Base-by-base conservation (phyloP, 768 basidiomycete genomes). In the Suillus spraguei region DNA sequence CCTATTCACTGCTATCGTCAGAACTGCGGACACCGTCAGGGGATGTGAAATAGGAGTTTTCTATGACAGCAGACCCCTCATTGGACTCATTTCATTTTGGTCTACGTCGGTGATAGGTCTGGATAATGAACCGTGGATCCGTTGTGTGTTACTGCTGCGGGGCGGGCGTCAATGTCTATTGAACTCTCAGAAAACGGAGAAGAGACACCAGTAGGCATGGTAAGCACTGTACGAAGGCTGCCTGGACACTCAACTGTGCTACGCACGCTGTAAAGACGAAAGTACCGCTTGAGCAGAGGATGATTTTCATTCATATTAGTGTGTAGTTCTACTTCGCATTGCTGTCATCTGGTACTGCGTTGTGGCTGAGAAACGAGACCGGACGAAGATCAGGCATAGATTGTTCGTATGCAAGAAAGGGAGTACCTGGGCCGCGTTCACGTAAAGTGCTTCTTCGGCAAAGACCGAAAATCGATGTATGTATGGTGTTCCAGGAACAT, bases 101-200 rank as follows among this genome's bases (percentile, higher is more conserved):
- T 72, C 67, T 8, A 58, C 71, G 42, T 75, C 74, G 5, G 59
- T 24, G 17, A 77, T 75, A 50, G 66, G 66, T 5, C 68, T 67
- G 36, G 75, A 76, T 1, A 69, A 65, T 1, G 69, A 72, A 38
- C 69, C 65, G 56, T 66, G 66, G 24, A 17, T 58, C 17, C 58
- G 1, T 5, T 42, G 67, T 60, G 41, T 63, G 9, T 28, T 61
- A 2, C 66, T 65, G 10, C 59, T 63, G 10, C 61, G 63, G n/a
- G 35, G 16, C 3, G 55, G 5, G 24, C 16, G 24, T 28, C 24
- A 16, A 32, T 58, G 20, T 38, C 33, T 20, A 14, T 60, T 41
- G 55, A 54, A 20, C 10, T 41, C 17, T 42, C 39, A 38, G n/a
- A 54, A n/a, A n/a, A 49, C 5, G 58, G 58, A 50, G 50, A 60